These are phyloP conservation scores for Monosporascus sp. DNA, from an alignment of 2,329 filamentous ascomycete species.

Conservation along the genomic window DNA sequence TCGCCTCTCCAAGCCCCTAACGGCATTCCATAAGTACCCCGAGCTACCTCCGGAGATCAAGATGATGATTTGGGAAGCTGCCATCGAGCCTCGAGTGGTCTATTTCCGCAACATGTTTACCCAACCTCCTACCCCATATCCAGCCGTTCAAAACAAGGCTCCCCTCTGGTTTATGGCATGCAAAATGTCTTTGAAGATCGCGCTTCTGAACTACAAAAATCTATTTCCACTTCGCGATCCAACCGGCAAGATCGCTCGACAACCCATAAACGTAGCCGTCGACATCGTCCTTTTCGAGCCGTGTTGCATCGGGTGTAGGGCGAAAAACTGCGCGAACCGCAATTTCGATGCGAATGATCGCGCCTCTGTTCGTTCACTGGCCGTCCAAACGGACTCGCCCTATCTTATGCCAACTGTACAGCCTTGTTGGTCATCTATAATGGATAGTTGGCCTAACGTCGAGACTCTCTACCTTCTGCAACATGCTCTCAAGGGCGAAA, in stretches of 20 bases:
- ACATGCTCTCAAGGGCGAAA: constrained; percentile 17
- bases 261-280: constrained; percentile 15
- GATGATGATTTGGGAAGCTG: constrained; percentile 26
- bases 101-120: constrained; percentile 24
- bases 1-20: constrained; percentile 22
- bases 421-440: constrained; percentile 23
- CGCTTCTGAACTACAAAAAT: constrained; percentile 15
- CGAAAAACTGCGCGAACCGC: constrained; percentile 20
- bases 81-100: constrained; percentile 18
- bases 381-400: constrained; percentile 23
- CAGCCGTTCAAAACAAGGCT: constrained; percentile 15
- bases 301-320: constrained; percentile 24
- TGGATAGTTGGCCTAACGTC: constrained; percentile 23
- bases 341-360: constrained; percentile 23
- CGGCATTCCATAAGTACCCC: constrained; percentile 21
- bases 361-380: constrained; percentile 16
- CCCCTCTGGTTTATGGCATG: constrained; percentile 23
- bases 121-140: constrained; percentile 4
- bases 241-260: constrained; percentile 4
- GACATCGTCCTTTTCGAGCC: constrained; percentile 27
- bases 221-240: constrained; percentile 14
- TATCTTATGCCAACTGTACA: constrained; percentile 9
- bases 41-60: constrained; percentile 22
- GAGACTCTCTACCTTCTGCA: constrained; percentile 25
- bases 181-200: constrained; percentile 13